Percentiles rank a stretch among this genome's conserved stretches.
These are phyloP conservation scores for Epicoccum sorghinum DNA, from an alignment of 2,329 filamentous ascomycete genomes.

Conservation along the genomic window DNA sequence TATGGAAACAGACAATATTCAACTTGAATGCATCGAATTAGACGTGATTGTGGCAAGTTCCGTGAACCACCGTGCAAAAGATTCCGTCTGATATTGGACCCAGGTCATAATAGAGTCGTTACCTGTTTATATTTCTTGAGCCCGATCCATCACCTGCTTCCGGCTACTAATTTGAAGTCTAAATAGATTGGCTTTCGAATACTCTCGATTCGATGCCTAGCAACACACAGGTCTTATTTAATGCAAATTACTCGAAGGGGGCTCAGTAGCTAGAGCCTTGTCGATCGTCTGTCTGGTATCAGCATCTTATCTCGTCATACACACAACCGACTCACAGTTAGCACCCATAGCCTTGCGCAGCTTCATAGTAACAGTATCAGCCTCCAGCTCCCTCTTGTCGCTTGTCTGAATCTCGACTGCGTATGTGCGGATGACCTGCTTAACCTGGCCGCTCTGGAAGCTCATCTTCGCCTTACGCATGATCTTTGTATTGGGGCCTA, in stretches of 20 bases:
- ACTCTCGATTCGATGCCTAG: not conserved
- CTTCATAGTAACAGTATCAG: constrained; percentile 65
- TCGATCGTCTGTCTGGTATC: constrained; percentile 23
- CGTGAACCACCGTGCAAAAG: too few species aligned
- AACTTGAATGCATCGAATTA: too few species aligned
- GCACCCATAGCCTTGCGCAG: constrained; percentile 71
- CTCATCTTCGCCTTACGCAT: constrained; percentile 74
- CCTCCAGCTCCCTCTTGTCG: constrained; percentile 65
- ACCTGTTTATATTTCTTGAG: too few species aligned
- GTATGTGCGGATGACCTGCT: constrained; percentile 67
- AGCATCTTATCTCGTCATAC: constrained; percentile 6
- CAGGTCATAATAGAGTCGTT: too few species aligned
- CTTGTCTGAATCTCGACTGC: constrained; percentile 68
- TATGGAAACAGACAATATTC: too few species aligned
- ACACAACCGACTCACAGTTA: constrained; percentile 63
- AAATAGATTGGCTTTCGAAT: not conserved
- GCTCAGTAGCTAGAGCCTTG: constrained; percentile 28
- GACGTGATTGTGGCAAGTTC: too few species aligned
- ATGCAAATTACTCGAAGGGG: not conserved
- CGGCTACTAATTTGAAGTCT: too few species aligned
- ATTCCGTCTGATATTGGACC: too few species aligned
- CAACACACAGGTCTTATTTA: not conserved
- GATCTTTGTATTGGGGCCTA: constrained; percentile 60
- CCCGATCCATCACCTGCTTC: too few species aligned
- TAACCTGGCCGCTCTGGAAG: constrained; percentile 70